Evolutionary conservation across 805 yeast genomes (phyloP).

Genomic region (Torulaspora indica): DNA sequence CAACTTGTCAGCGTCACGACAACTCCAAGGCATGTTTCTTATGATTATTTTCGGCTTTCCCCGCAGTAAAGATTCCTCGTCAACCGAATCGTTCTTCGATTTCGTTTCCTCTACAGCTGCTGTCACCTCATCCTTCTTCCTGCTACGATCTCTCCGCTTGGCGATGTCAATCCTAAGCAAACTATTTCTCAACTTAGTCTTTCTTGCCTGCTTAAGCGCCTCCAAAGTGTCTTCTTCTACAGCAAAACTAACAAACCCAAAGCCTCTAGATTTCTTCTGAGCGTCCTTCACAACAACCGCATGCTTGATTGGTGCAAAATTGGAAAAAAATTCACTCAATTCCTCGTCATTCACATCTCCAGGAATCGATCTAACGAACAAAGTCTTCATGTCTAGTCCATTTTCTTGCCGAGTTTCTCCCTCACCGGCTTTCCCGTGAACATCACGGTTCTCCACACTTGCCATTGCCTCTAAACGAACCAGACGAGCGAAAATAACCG

Average conservation of each 20-base stretch:
- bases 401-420: conserved; percentile 16
- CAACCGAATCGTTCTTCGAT: conserved; percentile 11
- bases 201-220: conserved; percentile 67
- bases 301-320: conserved; percentile 91
- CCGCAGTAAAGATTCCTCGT: conserved; percentile 49
- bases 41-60: conserved; percentile 83
- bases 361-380: conserved; percentile 86
- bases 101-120: conserved; percentile 7
- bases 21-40: conserved; percentile 94
- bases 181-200: conserved; percentile 59
- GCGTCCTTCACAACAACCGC: conserved; percentile 84
- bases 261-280: conserved; percentile 78
- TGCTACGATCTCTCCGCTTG: conserved; percentile 80
- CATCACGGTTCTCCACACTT: neutral
- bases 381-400: conserved; percentile 46
- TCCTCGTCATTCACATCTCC: conserved; percentile 74
- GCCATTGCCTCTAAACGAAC: conserved; percentile 1
- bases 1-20: conserved; percentile 69
- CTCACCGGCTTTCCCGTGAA: neutral
- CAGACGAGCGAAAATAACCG: no score
- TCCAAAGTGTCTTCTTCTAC: conserved; percentile 74
- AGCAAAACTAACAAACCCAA: conserved; percentile 91
- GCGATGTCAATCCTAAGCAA: conserved; percentile 79
- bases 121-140: conserved; percentile 22
- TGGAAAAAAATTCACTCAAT: conserved; percentile 78